These are phyloP conservation scores for Nothomitra cinnamomea DNA, from an alignment of 2,329 filamentous ascomycete species.

Conservation along the genomic window DNA sequence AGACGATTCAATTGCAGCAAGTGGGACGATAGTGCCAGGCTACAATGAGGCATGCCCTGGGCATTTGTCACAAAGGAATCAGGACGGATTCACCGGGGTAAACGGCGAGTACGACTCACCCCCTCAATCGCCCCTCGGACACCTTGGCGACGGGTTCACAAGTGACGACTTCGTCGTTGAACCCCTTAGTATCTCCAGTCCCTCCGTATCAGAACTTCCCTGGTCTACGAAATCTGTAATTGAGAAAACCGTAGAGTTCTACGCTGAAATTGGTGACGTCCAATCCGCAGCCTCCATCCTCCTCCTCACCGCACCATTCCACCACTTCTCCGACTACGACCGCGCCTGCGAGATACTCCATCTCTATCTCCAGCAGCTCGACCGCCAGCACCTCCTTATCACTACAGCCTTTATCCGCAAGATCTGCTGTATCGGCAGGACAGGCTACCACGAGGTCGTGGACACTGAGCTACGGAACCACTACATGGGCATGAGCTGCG, in stretches of 20 bases:
- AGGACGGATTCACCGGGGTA: background rate
- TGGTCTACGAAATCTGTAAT: background rate
- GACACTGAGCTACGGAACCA: constrained; percentile 2
- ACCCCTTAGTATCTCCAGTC: background rate
- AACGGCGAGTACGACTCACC: background rate
- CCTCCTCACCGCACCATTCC: constrained; percentile 3
- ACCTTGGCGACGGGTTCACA: constrained; percentile 1
- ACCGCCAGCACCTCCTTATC: background rate
- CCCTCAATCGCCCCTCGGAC: background rate
- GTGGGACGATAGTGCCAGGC: constrained; percentile 4
- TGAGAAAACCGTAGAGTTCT: constrained; percentile 1
- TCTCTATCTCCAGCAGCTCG: constrained; percentile 4
- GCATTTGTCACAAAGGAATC: background rate
- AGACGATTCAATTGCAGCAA: constrained; percentile 3
- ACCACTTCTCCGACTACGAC: background rate
- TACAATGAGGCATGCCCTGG: background rate
- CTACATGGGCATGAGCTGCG: constrained; percentile 5
- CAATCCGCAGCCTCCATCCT: constrained; percentile 4
- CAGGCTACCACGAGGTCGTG: constrained; percentile 3
- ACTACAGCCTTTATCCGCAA: constrained; percentile 6
- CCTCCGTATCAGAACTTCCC: background rate
- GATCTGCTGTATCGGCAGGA: background rate
- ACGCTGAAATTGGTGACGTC: constrained; percentile 1
- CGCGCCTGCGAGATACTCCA: constrained; percentile 2
- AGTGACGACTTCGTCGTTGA: constrained; percentile 1